phyloP scores from a whole-genome alignment of 2,329 filamentous ascomycete species.

The Karstenula rhodostoma region DNA sequence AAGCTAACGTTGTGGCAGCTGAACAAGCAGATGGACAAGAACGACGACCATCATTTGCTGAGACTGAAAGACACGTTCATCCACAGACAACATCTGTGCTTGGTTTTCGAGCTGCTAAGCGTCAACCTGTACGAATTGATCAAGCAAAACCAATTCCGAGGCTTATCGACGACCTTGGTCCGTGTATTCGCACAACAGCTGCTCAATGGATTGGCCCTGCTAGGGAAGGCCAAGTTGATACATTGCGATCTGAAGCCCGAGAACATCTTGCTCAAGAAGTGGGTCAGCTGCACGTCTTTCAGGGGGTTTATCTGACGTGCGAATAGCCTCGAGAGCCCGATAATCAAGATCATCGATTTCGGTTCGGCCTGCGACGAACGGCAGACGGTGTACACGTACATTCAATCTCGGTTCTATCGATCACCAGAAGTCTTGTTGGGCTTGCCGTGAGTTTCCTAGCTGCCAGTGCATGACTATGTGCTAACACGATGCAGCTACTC shows the following conservation, averaged over 20 bases:
- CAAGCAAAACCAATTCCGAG: slow-evolving; percentile 99
- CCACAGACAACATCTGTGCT: slow-evolving; percentile 92
- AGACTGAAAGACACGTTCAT: slow-evolving; percentile 98
- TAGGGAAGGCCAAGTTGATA: slow-evolving; percentile 96
- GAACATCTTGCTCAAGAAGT: slow-evolving; percentile 97
- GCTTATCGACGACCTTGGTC: slow-evolving; percentile 93
- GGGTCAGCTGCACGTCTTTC: slow-evolving; percentile 33
- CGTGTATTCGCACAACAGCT: slow-evolving; percentile 97
- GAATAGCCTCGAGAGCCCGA: slow-evolving; percentile 85
- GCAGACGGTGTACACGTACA: slow-evolving; percentile 98
- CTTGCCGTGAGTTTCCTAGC: slow-evolving; percentile 66
- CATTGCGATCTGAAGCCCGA: slow-evolving; percentile 98
- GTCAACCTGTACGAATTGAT: slow-evolving; percentile 99
- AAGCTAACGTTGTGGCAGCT: slow-evolving; percentile 64
- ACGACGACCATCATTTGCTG: slow-evolving; percentile 95
- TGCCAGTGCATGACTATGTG: neutral
- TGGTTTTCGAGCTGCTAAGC: slow-evolving; percentile 95
- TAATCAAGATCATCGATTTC: slow-evolving; percentile 99
- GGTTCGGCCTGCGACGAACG: slow-evolving; percentile 97
- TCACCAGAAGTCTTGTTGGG: slow-evolving; percentile 97
- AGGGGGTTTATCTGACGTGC: slow-evolving; percentile 21
- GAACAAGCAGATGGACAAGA: slow-evolving; percentile 98
- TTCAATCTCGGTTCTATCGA: slow-evolving; percentile 96
- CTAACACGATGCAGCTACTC: slow-evolving; percentile 69
- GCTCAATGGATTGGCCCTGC: slow-evolving; percentile 85